Evolutionary conservation across 495 filamentous ascomycete species (phyloP), one percentile per base, ranked within the genome.

Genomic region (Cercophora scortea): DNA sequence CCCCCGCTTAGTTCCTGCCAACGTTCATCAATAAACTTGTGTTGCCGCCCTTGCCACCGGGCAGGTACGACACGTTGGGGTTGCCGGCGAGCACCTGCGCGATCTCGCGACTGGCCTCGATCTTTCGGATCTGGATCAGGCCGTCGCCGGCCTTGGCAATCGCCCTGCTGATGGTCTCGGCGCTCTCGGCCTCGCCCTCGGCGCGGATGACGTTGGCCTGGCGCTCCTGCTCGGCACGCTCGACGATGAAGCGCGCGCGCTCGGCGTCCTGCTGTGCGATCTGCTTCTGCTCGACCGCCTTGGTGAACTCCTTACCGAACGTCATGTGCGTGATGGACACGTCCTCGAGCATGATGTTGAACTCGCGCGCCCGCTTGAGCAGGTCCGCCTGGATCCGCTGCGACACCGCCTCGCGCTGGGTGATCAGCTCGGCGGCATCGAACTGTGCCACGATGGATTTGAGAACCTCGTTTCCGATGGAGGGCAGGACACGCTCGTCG

Each of bases 241-340:
- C 93, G 71, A 98, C 93, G 63, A 99, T 91, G 76, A 99, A 99
- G 52, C 93, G 79, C 25, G 92, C 91, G 49, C 93, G 80, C 79
- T 99, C 93, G 53, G 93, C 93, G 66, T 99, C 93, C 72, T 99
- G 93, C 75, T 99, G 93, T 25, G 93, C 93, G 70, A 99, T 99
- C 79, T 99, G 93, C 81, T 99, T 99, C 80, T 99, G 94, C 76
- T 99, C 93, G 62, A 99, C 93, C 54, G 93, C 93, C 57, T 83
- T 82, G 53, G 93, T 99, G 84, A 99, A 99, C 75, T 99, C 93
- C 75, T 90, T 91, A 51, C 93, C 93, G 71, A 99, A 99, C 50
- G 93, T 97, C 93, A 99, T 97, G 82, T 99, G 93, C 41, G 93
- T 99, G 78, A 99, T 99, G 61, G 88, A 94, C 52, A 99, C 93